Evolutionary conservation across 768 basidiomycete species (phyloP).

Genomic region (Filobasidium floriforme): DNA sequence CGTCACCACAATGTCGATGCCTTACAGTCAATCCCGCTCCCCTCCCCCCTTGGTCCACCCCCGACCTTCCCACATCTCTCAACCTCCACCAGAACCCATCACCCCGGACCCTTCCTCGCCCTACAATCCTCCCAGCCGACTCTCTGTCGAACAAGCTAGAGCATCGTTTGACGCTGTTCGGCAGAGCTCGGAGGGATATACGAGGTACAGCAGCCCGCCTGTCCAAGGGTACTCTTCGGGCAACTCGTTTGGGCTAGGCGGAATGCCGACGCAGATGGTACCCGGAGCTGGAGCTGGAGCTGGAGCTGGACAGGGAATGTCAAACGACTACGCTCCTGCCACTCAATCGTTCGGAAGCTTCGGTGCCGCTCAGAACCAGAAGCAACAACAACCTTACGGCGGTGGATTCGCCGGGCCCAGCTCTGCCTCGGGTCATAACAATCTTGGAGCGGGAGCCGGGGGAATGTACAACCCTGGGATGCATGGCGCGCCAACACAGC

Average conservation of each 20-base stretch:
- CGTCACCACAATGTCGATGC: constrained; percentile 29
- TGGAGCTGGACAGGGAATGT: constrained; percentile 1
- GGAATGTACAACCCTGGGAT: constrained; percentile 16
- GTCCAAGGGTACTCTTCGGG: constrained; percentile 30
- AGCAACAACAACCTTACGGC: constrained; percentile 1
- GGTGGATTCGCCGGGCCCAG: constrained; percentile 3
- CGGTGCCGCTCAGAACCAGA: neutral
- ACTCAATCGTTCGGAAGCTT: constrained; percentile 18
- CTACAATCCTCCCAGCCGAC: constrained; percentile 38
- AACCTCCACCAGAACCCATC: constrained; percentile 43
- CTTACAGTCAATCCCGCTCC: constrained; percentile 39
- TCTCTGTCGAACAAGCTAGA: constrained; percentile 27
- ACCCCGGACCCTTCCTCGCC: constrained; percentile 41
- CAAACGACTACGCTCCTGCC: constrained; percentile 16
- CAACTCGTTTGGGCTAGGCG: constrained; percentile 14
- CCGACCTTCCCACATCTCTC: constrained; percentile 43
- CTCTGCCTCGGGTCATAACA: constrained; percentile 16
- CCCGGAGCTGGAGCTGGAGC: neutral
- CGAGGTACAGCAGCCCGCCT: constrained; percentile 30
- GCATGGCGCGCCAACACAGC: constrained; percentile 14
- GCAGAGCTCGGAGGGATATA: constrained; percentile 9
- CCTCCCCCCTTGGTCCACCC: constrained; percentile 45
- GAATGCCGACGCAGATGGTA: constrained; percentile 10
- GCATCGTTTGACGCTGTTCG: constrained; percentile 16
- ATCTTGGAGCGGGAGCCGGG: constrained; percentile 17